phyloP scores from a whole-genome alignment of 2,329 filamentous ascomycete genomes.

The Magnaporthiopsis rhizophila region DNA sequence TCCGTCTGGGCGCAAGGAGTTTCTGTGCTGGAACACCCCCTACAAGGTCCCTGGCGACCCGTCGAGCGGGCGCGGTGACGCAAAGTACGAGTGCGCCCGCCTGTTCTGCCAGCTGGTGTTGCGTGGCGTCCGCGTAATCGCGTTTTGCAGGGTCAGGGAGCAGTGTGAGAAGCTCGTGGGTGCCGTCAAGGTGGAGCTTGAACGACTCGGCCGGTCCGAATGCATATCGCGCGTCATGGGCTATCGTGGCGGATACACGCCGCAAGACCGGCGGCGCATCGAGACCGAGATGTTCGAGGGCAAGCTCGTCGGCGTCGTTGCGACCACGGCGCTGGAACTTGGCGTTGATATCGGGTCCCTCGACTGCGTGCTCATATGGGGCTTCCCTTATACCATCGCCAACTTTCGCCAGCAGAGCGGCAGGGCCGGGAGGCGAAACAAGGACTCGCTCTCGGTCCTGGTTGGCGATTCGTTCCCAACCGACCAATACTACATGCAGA shows the following conservation, averaged over 20 bases:
- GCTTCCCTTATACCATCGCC: slow-evolving; percentile 91
- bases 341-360: slow-evolving; percentile 92
- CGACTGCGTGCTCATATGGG: slow-evolving; percentile 88
- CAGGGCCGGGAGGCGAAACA: slow-evolving; percentile 83
- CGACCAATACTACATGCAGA: slow-evolving; percentile 95
- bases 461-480: slow-evolving; percentile 84
- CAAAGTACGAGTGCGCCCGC: slow-evolving; percentile 76
- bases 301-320: slow-evolving; percentile 84
- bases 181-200: slow-evolving; percentile 71
- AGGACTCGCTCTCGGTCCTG: slow-evolving; percentile 83
- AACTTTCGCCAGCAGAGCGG: slow-evolving; percentile 94
- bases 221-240: slow-evolving; percentile 80
- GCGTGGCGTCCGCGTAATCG: slow-evolving; percentile 82
- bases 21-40: slow-evolving; percentile 95
- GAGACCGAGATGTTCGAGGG: slow-evolving; percentile 97
- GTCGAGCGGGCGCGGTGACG: slow-evolving; percentile 75
- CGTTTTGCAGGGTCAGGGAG: slow-evolving; percentile 82
- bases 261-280: slow-evolving; percentile 79
- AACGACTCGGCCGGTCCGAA: slow-evolving; percentile 63
- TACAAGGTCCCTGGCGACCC: slow-evolving; percentile 85
- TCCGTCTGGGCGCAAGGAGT: slow-evolving; percentile 86
- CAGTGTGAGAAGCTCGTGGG: slow-evolving; percentile 79
- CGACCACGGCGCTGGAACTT: slow-evolving; percentile 85
- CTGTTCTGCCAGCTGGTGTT: slow-evolving; percentile 86
- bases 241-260: slow-evolving; percentile 90